Base-by-base conservation (phyloP, 2,329 filamentous ascomycete genomes). In the Diaporthe ilicicola region DNA sequence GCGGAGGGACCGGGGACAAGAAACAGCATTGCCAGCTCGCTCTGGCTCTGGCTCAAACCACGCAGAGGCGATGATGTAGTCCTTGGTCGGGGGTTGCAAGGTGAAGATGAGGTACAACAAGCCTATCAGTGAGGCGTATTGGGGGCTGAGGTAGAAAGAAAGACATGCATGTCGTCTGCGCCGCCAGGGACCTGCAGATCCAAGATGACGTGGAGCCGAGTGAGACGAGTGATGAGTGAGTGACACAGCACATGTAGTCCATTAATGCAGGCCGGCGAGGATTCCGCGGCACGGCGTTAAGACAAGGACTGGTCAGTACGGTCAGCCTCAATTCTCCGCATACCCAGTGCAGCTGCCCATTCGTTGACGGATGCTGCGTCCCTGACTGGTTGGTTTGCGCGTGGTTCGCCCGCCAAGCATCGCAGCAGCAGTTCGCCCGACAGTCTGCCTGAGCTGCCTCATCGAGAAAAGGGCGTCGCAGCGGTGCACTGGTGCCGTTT, bases 81-180 rank as follows among this genome's bases (percentile, higher is more conserved):
- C 32, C 66, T 46, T 29, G 27, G 22, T 29, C 15, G n/a, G 39
- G 29, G 29, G 22, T 54, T 54, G 19, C 42, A 32, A 34, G 22
- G 22, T 24, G 24, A 46, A 34, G 29, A 19, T 34, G 67, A 64
- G 50, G 19, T 70, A 55, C 67, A 67, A 34, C 67, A 67, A 10
- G 32, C n/a, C 48, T 29, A 34, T 15, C 42, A 44, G 51, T 48
- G 55, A 46, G 29, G 44, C 32, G 46, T 29, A 53, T 54, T 48
- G 42, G 66, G 53, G 62, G 69, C 62, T 66, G 53, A 59, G 53
- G 68, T 22, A 44, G 51, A 69, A 13, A 29, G 39, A 64, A n/a
- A 64, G 46, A 46, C 59, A 50, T 64, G 37, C 24, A 67, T 67
- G 69, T 67, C 53, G 69, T 67, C 62, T 48, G 61, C 53, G 53